Evolutionary conservation across 2,329 filamentous ascomycete species (phyloP), one percentile per base, ranked within the genome.

Genomic region (Calonectria crousiana): DNA sequence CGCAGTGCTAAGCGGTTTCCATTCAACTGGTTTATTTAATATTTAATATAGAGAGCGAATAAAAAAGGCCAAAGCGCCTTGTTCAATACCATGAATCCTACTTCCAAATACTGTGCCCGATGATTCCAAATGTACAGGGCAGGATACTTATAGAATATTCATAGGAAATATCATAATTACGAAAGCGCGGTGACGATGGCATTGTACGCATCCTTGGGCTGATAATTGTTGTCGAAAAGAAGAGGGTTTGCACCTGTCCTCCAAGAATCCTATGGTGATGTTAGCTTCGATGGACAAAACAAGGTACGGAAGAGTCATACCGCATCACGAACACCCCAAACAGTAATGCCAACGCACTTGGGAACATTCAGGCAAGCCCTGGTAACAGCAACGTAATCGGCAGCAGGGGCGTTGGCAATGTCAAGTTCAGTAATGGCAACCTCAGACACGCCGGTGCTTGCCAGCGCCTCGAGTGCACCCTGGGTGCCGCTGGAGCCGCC

Each of bases 371-470:
- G 81, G 78, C 93, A 94, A 9, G 89, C 92, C 62, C 90, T 87
- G 75, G 88, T 87, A 28, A 91, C 87, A 52, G 88, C 87, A n/a
- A 88, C 83, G 79, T 93, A 94, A 82, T 94, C 92, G 26, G 83
- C 83, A 6, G 88, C 77, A 23, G 88, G 85, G 10, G 90, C 91
- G 26, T 86, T 85, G 66, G 89, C 88, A 79, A 95, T 94, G 80
- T 95, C 93, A 28, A 94, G 87, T 84, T 94, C 92, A 2, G 92
- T 94, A 64, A 93, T 87, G 8, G 92, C 92, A 38, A 93, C 88
- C 80, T 94, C 91, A 11, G 87, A 32, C 83, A 78, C 73, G 89
- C 85, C 69, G 84, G 69, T 92, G 79, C 79, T 92, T 92, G 44
- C 90, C 6, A 72, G 64, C 4, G 69, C 69, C 14, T 51, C 18